phyloP scores from a whole-genome alignment of 202 grass and related monocot genomes.

The Carex arenaria region DNA sequence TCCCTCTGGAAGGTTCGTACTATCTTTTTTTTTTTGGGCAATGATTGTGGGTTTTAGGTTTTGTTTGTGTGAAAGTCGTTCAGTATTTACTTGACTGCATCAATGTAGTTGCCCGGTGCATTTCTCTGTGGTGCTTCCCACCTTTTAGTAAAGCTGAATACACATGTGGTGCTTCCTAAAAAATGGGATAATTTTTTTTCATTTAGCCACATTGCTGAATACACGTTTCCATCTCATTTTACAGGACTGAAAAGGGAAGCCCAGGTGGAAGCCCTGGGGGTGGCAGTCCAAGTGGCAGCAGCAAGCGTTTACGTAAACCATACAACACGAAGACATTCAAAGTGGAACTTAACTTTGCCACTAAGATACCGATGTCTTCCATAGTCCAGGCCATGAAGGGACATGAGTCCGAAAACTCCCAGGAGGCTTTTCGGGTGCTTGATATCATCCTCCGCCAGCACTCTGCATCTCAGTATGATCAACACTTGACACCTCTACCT shows the following conservation, averaged over 20 bases:
- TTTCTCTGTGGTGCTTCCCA: too few relatives aligned
- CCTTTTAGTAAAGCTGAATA: too few relatives aligned
- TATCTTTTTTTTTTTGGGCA: background rate
- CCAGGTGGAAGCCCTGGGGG: conserved; percentile 39
- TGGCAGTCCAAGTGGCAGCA: conserved; percentile 40
- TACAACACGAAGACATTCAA: conserved; percentile 63
- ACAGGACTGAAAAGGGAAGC: background rate
- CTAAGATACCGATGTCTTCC: conserved; percentile 59
- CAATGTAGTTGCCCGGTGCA: too few relatives aligned
- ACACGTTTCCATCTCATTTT: background rate
- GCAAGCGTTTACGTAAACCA: conserved; percentile 38
- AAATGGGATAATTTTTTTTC: background rate
- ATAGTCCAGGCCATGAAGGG: conserved; percentile 57
- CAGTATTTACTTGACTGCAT: background rate
- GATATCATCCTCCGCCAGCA: conserved; percentile 83
- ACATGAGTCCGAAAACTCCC: conserved; percentile 58
- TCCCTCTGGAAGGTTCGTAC: conserved; percentile 46
- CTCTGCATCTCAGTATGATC: conserved; percentile 52
- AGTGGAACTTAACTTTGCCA: conserved; percentile 55
- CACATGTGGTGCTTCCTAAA: background rate
- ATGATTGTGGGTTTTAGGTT: too few relatives aligned
- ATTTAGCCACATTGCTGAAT: background rate
- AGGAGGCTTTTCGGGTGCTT: conserved; percentile 61
- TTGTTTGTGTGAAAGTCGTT: background rate
- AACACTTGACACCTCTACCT: background rate